Evolutionary conservation across 768 basidiomycete genomes (phyloP), one percentile per base, ranked within the genome.

Genomic region (Cystofilobasidium capitatum): DNA sequence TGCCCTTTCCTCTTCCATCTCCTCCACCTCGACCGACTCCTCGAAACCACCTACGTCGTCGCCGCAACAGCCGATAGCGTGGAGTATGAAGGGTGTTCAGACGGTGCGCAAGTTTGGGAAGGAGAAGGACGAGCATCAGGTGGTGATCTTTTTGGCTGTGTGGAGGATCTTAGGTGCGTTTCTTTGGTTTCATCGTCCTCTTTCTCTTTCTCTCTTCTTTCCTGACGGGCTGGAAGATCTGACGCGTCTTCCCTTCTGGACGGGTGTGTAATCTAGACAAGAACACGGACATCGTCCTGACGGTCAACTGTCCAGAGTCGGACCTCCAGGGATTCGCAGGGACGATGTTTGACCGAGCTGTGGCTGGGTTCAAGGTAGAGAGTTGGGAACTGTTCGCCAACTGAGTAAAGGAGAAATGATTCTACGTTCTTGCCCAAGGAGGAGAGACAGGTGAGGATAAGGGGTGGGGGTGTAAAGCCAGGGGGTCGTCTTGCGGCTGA

Each of bases 281-380:
- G 76, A 80, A 80, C 39, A 82, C 86, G 8, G 96, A 99, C 75
- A 75, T 99, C 26, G 87, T 96, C 35, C 81, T 89, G 69, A 87
- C 88, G 22, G 86, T 86, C 74, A 97, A 93, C 77, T 81, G 88
- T 26, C 93, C 93, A 36, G 65, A 70, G 37, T 65, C 71, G 44
- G 77, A 81, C 45, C 74, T 74, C 55, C 77, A 83, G 14, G 76
- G 77, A 20, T 81, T 82, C 64, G 80, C 59, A 35, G 49, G 35
- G 39, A 36, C 22, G 22, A 45, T 44, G 49, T 68, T 62, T 26
- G 57, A 55, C 33, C 58, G 39, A 20, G 66, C 66, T 20, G 49
- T 55, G 4, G 20, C 42, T 26, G 51, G 58, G 49, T 62, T 68
- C 60, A 40, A 39, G 20, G 66, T 68, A 20, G 57, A 62, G 6